Evolutionary conservation across 805 yeast genomes (phyloP).

Genomic region (Candida awuae): DNA sequence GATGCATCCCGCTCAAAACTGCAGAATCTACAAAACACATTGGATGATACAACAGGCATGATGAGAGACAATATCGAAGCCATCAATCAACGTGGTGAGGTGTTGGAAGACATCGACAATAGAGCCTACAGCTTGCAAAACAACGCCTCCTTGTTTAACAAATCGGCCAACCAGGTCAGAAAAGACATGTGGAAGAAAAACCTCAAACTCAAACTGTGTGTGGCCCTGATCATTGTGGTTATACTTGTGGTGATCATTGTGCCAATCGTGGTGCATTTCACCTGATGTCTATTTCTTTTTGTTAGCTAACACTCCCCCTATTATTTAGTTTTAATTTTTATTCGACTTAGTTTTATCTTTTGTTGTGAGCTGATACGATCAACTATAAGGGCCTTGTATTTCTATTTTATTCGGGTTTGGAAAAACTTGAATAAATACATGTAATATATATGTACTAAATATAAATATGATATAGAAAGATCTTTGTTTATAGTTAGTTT

Average conservation of each 20-base stretch:
- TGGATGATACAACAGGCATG: conserved; percentile 83
- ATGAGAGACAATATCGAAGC: conserved; percentile 96
- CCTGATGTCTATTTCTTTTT: conserved; percentile 1
- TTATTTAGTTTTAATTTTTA: too few species aligned
- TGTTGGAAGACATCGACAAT: conserved; percentile 84
- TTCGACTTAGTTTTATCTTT: too few species aligned
- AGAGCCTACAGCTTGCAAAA: conserved; percentile 89
- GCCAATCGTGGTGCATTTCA: conserved; percentile 86
- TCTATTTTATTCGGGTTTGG: too few species aligned
- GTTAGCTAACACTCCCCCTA: background rate
- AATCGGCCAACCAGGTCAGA: conserved; percentile 95
- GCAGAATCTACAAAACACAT: conserved; percentile 26
- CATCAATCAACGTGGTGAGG: conserved; percentile 92
- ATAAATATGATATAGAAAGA: background rate
- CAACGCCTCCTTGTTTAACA: conserved; percentile 88
- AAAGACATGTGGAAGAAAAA: conserved; percentile 99
- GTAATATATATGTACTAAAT: background rate
- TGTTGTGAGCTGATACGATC: too few species aligned
- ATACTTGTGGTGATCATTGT: conserved; percentile 81
- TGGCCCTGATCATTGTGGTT: conserved; percentile 68
- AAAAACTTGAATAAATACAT: too few species aligned
- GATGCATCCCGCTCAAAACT: conserved; percentile 17
- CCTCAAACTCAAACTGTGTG: conserved; percentile 91
- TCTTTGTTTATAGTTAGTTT: background rate
- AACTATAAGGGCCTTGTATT: too few species aligned